Evolutionary conservation across 129 eudicot genomes (phyloP), one percentile per base, ranked within the genome.

Genomic region (Lonicera japonica): DNA sequence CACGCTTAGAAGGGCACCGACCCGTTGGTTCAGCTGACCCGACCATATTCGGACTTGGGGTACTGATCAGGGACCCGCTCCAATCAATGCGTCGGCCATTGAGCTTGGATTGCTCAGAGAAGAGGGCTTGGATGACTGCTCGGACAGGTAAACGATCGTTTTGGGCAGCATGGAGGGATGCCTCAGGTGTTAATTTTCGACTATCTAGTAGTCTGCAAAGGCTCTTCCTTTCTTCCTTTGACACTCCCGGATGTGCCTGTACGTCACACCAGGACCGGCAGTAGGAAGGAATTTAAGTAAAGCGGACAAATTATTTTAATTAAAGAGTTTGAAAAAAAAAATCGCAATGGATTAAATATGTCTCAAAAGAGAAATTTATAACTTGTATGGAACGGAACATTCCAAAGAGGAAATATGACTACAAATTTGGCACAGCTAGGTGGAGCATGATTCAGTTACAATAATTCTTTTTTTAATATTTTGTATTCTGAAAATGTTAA

Each of bases 81-180:
- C 87, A 72, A 21, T 80, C 87, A 12, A 78, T 54, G 47, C 72
- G 58, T 5, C 24, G 66, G 11, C 71, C 74, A 67, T 74, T 73
- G 56, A 85, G 83, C 57, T 80, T 91, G 69, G 66, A 46, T 67
- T 91, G 96, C 68, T 87, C 95, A 0, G 90, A 82, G 50, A 87
- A 86, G 20, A 91, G 88, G 22, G 84, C 96, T 82, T 84, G 96
- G 69, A 91, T 79, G n/a, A 87, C 91, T 8, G 95, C 79, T 53
- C 98, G 47, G 11, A 91, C 95, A 0, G 98, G 98, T 21, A 91
- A 76, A n/a, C 98, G 75, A 45, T 91, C 96, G 67, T 91, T 91
- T 55, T 84, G 94, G 10, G 96, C 87, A 0, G 95, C 98, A 8
- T 91, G 98, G 1, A 82, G 61, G 1, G 83, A 84, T 56, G 98